phyloP scores from a whole-genome alignment of 2,329 filamentous ascomycete species.

The Phialophora expanda region DNA sequence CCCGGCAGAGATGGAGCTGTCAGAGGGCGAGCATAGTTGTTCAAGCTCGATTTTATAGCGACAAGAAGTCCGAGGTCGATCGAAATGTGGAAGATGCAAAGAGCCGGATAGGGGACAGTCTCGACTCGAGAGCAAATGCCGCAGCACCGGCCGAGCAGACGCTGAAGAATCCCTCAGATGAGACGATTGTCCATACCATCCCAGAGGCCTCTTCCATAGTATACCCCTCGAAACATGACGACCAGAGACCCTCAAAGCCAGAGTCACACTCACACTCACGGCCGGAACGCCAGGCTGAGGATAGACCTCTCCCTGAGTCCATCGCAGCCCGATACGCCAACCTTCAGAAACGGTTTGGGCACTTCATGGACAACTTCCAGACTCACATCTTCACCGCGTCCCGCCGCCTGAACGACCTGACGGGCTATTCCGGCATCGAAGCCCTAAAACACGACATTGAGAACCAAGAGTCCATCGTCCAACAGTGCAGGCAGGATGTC shows the following conservation, averaged over 20 bases:
- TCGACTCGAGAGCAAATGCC: constrained; percentile 35
- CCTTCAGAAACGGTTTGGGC: constrained; percentile 64
- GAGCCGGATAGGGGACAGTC: constrained; percentile 34
- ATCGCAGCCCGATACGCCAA: constrained; percentile 60
- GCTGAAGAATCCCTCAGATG: constrained; percentile 33
- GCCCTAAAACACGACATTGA: constrained; percentile 79
- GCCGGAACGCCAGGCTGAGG: constrained; percentile 31
- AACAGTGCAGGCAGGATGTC: constrained; percentile 65
- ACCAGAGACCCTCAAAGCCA: constrained; percentile 9
- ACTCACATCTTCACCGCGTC: constrained; percentile 82
- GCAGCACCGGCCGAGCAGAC: constrained; percentile 25
- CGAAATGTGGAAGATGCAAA: constrained; percentile 36
- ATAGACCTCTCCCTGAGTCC: constrained; percentile 57
- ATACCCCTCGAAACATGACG: constrained; percentile 22
- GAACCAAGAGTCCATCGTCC: constrained; percentile 63
- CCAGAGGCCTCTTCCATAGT: constrained; percentile 39
- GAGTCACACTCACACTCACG: constrained; percentile 45
- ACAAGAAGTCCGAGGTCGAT: constrained; percentile 33
- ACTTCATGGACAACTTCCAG: constrained; percentile 87
- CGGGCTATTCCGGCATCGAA: constrained; percentile 92
- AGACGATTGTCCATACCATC: constrained; percentile 38
- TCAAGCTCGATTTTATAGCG: constrained; percentile 39
- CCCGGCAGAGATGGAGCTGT: constrained; percentile 23
- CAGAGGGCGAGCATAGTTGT: constrained; percentile 25
- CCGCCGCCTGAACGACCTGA: constrained; percentile 89